Evolutionary conservation across 257 asterid genomes (phyloP).

Genomic region (Forsythia suspensa): DNA sequence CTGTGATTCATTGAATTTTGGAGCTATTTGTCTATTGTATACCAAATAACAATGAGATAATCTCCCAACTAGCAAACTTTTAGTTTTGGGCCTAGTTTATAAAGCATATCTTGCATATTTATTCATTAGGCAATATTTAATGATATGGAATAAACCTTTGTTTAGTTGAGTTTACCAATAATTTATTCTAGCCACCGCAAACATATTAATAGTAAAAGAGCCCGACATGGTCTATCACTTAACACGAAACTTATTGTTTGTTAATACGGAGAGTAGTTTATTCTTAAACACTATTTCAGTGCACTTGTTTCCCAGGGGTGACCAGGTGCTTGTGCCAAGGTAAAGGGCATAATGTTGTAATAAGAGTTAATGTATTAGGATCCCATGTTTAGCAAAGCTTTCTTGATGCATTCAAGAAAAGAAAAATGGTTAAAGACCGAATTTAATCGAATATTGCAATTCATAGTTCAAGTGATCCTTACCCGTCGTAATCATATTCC

Average conservation of each 20-base stretch:
- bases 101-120: not conserved
- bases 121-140: not conserved
- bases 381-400: not conserved
- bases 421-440: not conserved
- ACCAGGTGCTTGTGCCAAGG: not conserved
- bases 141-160: not conserved
- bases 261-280: not conserved
- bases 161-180: not conserved
- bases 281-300: not conserved
- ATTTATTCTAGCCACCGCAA: not conserved
- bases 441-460: not conserved
- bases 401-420: not conserved
- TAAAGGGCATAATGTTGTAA: not conserved
- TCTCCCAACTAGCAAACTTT: not conserved
- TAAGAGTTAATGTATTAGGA: not conserved
- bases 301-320: not conserved
- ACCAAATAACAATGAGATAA: not conserved
- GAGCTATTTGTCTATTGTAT: not conserved
- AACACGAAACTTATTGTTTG: not conserved
- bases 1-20: not conserved
- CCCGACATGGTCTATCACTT: not conserved
- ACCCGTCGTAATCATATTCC: slow-evolving; percentile 79
- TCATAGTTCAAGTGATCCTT: slow-evolving; percentile 30
- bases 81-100: not conserved
- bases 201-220: not conserved